Conservation (phyloP, 306 rosid genomes). For the Lotus japonicus region DNA sequence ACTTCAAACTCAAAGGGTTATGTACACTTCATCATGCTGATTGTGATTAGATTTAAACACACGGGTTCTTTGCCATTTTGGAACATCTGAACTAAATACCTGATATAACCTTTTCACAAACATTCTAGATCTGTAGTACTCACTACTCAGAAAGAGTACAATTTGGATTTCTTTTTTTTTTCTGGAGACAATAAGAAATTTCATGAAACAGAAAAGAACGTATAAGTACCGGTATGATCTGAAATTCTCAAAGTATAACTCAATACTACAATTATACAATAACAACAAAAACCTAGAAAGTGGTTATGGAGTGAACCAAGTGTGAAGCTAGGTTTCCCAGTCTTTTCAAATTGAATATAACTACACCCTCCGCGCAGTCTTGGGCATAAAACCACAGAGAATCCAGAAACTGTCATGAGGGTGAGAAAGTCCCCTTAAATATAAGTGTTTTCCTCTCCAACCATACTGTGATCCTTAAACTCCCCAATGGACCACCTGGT, state of each 20-base stretch:
- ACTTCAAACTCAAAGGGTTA: too few relatives aligned
- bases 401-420: not conserved
- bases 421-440: not conserved
- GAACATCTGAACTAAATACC: not conserved
- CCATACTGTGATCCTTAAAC: not conserved
- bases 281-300: not conserved
- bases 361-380: not conserved
- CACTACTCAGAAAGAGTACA: not conserved
- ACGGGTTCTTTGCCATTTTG: not conserved
- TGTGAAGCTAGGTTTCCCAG: not conserved
- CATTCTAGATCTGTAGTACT: not conserved
- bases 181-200: not conserved
- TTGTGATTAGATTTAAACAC: not conserved
- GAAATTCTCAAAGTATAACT: not conserved
- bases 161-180: not conserved
- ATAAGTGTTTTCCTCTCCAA: not conserved
- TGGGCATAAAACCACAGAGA: not conserved
- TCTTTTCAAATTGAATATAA: not conserved
- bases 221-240: not conserved
- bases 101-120: not conserved
- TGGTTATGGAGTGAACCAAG: not conserved
- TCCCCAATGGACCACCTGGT: not conserved
- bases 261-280: too few relatives aligned
- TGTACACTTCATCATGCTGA: not conserved
- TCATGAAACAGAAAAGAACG: not conserved